Evolutionary conservation across 2,329 filamentous ascomycete genomes (phyloP), one percentile per base, ranked within the genome.

Genomic region (Decorospora gaudefroyi): DNA sequence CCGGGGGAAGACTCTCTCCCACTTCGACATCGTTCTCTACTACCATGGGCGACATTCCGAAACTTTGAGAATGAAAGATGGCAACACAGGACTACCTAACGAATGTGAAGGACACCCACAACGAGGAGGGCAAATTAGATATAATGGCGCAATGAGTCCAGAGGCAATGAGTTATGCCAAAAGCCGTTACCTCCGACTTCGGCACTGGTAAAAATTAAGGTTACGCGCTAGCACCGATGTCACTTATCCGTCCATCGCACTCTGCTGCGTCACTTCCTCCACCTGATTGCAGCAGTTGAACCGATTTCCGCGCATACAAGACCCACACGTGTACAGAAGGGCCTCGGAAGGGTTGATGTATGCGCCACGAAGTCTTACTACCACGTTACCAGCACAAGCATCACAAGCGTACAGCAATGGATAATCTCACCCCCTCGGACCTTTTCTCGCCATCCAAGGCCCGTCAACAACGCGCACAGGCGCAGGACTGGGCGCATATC

Each of bases 401-500:
- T 23, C 4, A 6, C 13, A 12, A 31, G 25, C 21, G 44, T 27
- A 51, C 37, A 22, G 28, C 29, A 27, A 69, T 70, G 67, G 67
- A 70, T 41, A 64, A 52, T 41, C 65, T 69, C 21, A 70, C 67
- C 2, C 68, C 68, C 0, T 64, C 69, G 11, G 73, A 78, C 18
- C 74, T 83, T 30, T 78, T 82, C 55, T 84, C 81, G 2, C 81
- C 81, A 4, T 80, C 80, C 5, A 83, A 83, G 67, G 80, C 81
- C 15, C 86, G 89, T 46, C 85, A 87, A 49, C 87, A 89, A 56
- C 87, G 88, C 51, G 87, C 87, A 9, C 84, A 87, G 51, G 88
- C 90, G 32, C 91, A 92, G 65, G 91, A 96, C 72, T 97, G 92
- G 92, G 85, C 84, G 42, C 90, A 88, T 55, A 81, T 96, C 57